Conservation (phyloP, 1,139 yeast species). For the Sugiyamaella paludigena region DNA sequence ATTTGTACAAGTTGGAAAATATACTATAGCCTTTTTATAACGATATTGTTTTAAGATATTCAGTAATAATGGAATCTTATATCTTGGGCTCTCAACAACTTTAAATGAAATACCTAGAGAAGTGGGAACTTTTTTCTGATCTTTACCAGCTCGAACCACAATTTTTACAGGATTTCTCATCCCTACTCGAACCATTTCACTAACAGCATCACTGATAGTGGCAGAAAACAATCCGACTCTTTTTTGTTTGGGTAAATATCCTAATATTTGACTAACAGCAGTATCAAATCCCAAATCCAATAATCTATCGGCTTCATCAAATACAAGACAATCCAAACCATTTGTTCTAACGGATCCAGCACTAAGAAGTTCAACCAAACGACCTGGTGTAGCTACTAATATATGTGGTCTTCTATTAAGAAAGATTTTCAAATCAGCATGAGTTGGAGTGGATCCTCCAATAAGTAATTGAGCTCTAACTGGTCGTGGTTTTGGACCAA, state of each 20-base stretch:
- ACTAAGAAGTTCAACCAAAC: conserved; percentile 69
- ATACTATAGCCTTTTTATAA: conserved; percentile 76
- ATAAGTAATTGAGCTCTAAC: conserved; percentile 71
- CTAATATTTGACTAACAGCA: conserved; percentile 65
- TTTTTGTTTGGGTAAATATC: conserved; percentile 78
- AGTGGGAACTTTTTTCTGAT: conserved; percentile 52
- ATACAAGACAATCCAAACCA: conserved; percentile 68
- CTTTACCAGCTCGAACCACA: conserved; percentile 52
- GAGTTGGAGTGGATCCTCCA: conserved; percentile 67
- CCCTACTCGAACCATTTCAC: conserved; percentile 47
- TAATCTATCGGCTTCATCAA: conserved; percentile 92
- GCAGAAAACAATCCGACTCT: conserved; percentile 94
- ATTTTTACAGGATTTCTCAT: conserved; percentile 87
- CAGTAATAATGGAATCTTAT: conserved; percentile 59
- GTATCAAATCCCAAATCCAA: conserved; percentile 74
- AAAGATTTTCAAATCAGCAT: conserved; percentile 70
- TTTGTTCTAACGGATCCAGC: conserved; percentile 40
- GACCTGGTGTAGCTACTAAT: conserved; percentile 90
- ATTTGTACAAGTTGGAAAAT: conserved; percentile 84
- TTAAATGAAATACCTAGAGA: conserved; percentile 63
- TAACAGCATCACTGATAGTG: conserved; percentile 74
- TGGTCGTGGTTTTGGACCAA: conserved; percentile 45
- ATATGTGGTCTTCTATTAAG: conserved; percentile 60
- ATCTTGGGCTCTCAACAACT: conserved; percentile 52
- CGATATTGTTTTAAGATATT: conserved; percentile 52